Conservation (phyloP, 495 filamentous ascomycete species). For the Aspergillus campestris region DNA sequence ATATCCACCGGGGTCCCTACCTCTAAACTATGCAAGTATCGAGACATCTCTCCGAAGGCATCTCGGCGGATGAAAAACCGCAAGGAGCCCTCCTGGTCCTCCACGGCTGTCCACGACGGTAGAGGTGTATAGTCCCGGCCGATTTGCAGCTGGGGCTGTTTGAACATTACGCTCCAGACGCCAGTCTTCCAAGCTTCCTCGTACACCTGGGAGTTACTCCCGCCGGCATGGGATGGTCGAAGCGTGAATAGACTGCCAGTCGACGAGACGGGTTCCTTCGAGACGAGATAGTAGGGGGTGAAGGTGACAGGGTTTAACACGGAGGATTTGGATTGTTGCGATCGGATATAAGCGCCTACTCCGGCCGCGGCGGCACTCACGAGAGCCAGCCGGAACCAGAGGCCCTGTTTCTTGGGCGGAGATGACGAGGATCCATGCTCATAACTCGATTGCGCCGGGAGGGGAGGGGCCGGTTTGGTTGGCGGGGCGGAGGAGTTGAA, state of each 20-base stretch:
- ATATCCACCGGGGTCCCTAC: conserved; percentile 58
- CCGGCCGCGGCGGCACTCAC: conserved; percentile 28
- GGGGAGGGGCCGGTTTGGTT: conserved; percentile 3
- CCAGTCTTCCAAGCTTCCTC: conserved; percentile 49
- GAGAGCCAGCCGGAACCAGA: conserved; percentile 28
- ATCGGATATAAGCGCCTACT: conserved; percentile 30
- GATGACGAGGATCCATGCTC: conserved; percentile 6
- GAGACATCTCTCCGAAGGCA: conserved; percentile 53
- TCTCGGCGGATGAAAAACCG: conserved; percentile 49
- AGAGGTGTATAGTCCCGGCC: conserved; percentile 83
- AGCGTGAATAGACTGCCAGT: conserved; percentile 71
- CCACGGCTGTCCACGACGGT: conserved; percentile 39
- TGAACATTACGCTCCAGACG: conserved; percentile 82
- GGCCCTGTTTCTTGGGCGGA: conserved; percentile 18
- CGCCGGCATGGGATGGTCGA: conserved; percentile 33
- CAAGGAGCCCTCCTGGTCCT: conserved; percentile 32
- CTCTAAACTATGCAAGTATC: conserved; percentile 56
- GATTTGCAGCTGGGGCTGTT: conserved; percentile 88
- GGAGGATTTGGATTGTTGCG: conserved; percentile 20
- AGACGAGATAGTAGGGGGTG: conserved; percentile 55
- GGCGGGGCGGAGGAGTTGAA: conserved; percentile 4
- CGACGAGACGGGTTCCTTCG: conserved; percentile 60
- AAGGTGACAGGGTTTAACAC: conserved; percentile 50
- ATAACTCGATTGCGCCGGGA: too few species aligned
- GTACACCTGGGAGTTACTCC: conserved; percentile 34